These are phyloP conservation scores for Alternaria burnsii DNA, from an alignment of 2,329 filamentous ascomycete species.

Conservation along the genomic window DNA sequence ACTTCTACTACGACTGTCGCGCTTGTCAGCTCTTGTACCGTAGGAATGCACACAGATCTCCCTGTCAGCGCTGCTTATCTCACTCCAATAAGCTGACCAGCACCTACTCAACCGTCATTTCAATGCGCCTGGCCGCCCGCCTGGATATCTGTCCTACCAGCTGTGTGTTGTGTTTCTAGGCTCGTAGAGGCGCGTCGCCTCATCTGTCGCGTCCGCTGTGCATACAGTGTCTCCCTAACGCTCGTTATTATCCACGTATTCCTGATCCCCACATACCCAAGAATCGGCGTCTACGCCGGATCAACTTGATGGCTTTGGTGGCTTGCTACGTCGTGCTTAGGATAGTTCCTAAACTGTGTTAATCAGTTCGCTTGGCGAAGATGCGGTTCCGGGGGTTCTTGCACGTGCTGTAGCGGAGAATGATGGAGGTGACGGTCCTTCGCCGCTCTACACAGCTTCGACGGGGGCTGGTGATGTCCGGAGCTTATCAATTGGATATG, in stretches of 20 bases:
- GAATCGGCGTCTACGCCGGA: no score
- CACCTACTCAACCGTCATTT: no score
- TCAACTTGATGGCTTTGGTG: not conserved
- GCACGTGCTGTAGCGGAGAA: no score
- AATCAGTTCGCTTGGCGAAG: rapidly evolving
- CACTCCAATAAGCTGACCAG: no score
- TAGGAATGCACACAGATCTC: no score
- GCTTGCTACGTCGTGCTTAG: rapidly evolving
- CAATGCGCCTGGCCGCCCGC: no score
- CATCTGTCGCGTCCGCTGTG: slow-evolving; percentile 17
- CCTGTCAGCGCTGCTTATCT: no score
- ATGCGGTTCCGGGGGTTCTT: no score
- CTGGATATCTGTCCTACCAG: not conserved
- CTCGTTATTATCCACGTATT: slow-evolving; percentile 16
- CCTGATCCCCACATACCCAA: slow-evolving; percentile 5
- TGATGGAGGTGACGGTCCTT: rapidly evolving
- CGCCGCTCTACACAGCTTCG: no score
- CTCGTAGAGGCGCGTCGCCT: slow-evolving; percentile 26
- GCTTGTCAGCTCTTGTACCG: no score
- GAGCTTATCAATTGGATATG: rapidly evolving
- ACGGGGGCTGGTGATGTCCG: no score
- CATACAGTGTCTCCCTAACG: slow-evolving; percentile 23
- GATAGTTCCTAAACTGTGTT: rapidly evolving
- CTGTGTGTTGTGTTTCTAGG: slow-evolving; percentile 13
- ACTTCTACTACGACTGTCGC: no score